Evolutionary conservation across 2,329 filamentous ascomycete species (phyloP).

Genomic region (Botryosphaeria dothidea): DNA sequence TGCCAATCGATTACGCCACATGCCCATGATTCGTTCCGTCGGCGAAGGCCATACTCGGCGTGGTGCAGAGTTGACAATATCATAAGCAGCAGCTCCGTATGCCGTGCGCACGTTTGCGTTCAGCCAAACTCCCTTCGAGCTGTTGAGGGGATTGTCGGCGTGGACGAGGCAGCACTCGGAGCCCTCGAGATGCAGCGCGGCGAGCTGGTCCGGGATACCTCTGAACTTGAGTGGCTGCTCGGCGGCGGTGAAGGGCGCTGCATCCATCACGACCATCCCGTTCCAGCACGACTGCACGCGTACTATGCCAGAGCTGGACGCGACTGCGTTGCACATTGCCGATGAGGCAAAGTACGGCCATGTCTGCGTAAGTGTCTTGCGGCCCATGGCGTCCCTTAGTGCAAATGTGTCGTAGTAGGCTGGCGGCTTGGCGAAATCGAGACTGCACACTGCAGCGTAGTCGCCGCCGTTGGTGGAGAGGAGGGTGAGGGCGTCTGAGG

Average conservation of each 20-base stretch:
- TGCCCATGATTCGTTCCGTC: conserved; percentile 19
- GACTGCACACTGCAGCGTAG: conserved; percentile 63
- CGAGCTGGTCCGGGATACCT: conserved; percentile 63
- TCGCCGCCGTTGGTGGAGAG: conserved; percentile 60
- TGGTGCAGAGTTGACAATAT: conserved; percentile 21
- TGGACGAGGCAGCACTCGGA: conserved; percentile 79
- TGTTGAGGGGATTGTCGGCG: conserved; percentile 64
- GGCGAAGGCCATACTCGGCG: conserved; percentile 19
- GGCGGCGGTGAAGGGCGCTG: conserved; percentile 53
- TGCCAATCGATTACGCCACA: conserved; percentile 26
- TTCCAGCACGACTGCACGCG: conserved; percentile 69
- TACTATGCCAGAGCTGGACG: conserved; percentile 51
- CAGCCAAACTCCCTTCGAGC: conserved; percentile 59
- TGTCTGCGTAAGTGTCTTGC: conserved; percentile 53
- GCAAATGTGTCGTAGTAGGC: conserved; percentile 65
- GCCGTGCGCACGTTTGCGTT: conserved; percentile 70
- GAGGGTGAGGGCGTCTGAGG: conserved; percentile 56
- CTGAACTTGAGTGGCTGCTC: conserved; percentile 52
- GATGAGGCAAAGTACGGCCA: conserved; percentile 61
- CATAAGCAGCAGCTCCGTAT: conserved; percentile 51
- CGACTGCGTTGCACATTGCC: conserved; percentile 55
- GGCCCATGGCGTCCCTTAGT: conserved; percentile 54
- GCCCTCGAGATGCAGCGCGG: conserved; percentile 64
- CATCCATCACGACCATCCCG: conserved; percentile 59
- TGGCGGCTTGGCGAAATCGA: conserved; percentile 59